Evolutionary conservation across 2,329 filamentous ascomycete species (phyloP).

Genomic region (Phyllosticta capitalensis): DNA sequence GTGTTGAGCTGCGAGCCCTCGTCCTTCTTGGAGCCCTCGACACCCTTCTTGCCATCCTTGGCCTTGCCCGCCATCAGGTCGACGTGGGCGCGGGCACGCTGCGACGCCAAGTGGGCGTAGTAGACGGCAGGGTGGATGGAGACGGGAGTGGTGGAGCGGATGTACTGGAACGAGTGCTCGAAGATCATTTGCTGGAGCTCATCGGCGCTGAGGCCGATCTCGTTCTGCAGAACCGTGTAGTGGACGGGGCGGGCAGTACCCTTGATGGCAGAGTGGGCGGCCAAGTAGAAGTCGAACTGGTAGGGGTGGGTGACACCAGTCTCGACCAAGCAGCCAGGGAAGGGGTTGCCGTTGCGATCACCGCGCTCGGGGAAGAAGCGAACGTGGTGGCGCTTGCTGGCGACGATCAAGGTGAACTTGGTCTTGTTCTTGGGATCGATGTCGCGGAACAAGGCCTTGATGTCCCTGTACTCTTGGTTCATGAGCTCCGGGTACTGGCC

Average conservation of each 20-base stretch:
- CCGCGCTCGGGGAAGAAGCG: constrained; percentile 72
- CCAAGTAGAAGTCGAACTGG: constrained; percentile 79
- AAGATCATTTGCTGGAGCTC: constrained; percentile 83
- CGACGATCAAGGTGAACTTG: constrained; percentile 77
- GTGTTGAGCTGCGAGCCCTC: too few species aligned
- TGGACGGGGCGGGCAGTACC: constrained; percentile 88
- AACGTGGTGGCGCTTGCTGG: constrained; percentile 88
- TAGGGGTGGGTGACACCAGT: constrained; percentile 82
- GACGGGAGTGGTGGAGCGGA: constrained; percentile 83
- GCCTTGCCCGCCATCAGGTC: neutral
- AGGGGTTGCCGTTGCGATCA: constrained; percentile 71
- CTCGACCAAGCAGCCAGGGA: constrained; percentile 83
- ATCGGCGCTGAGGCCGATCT: constrained; percentile 57
- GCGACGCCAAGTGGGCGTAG: constrained; percentile 85
- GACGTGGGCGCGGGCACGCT: constrained; percentile 63
- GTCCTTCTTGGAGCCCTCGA: neutral
- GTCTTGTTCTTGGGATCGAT: constrained; percentile 33
- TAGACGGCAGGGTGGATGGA: constrained; percentile 85
- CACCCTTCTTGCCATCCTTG: neutral
- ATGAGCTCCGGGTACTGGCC: constrained; percentile 76
- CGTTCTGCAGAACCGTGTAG: constrained; percentile 82
- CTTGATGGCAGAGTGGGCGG: constrained; percentile 72
- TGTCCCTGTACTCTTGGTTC: constrained; percentile 62
- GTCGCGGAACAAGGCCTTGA: constrained; percentile 41
- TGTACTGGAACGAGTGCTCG: constrained; percentile 89